Percentiles rank a stretch among this genome's conserved stretches.
phyloP scores from a whole-genome alignment of 176 grass and related monocot genomes.

The Puccinellia tenuiflora region DNA sequence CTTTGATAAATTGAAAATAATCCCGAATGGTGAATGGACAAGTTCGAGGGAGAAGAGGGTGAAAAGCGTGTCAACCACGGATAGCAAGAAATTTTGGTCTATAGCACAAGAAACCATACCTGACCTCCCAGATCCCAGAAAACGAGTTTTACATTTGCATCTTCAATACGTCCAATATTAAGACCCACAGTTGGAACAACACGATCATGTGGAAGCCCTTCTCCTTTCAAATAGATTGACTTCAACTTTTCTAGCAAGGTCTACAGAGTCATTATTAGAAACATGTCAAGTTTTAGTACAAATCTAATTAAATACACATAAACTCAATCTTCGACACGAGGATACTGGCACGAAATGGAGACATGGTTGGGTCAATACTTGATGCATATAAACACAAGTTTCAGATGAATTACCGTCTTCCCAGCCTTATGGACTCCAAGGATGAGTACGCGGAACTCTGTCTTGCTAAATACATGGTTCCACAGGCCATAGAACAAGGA shows the following conservation, averaged over 20 bases:
- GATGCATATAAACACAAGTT: not conserved
- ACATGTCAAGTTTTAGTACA: not conserved
- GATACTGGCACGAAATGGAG: not conserved
- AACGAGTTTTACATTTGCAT: conserved; percentile 81
- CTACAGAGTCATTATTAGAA: conserved; percentile 37
- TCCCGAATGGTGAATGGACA: not conserved
- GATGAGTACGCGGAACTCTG: conserved; percentile 91
- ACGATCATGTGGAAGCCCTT: conserved; percentile 75
- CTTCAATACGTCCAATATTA: conserved; percentile 95
- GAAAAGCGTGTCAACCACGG: not conserved
- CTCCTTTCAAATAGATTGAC: conserved; percentile 67
- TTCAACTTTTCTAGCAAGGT: conserved; percentile 98
- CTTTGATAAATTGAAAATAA: not conserved
- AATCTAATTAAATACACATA: not conserved
- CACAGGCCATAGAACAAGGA: conserved; percentile 96
- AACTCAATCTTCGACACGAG: not conserved
- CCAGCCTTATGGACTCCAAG: conserved; percentile 92
- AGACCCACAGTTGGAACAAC: conserved; percentile 95
- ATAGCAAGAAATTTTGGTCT: not conserved
- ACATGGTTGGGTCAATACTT: not conserved
- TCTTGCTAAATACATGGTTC: conserved; percentile 94
- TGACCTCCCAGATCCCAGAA: conserved; percentile 99
- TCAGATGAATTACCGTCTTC: conserved; percentile 79
- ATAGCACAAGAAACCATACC: conserved; percentile 43
- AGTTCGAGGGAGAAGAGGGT: too few relatives aligned